These are phyloP conservation scores for Hypomontagnella submonticulosa DNA, from an alignment of 495 filamentous ascomycete species.

Conservation along the genomic window DNA sequence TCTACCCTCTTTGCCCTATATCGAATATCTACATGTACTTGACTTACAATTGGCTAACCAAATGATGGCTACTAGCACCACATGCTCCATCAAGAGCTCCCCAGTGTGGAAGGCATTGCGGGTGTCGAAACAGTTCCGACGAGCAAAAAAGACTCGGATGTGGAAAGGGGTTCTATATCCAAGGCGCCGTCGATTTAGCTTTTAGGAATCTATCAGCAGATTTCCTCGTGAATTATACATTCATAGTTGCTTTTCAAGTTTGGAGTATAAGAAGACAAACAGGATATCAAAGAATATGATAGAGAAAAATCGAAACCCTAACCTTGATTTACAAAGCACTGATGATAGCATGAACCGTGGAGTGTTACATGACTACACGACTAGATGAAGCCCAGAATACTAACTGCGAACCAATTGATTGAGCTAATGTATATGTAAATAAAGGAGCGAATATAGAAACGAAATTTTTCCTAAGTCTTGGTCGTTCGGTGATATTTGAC, in stretches of 20 bases:
- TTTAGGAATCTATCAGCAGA: background rate
- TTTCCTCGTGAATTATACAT: background rate
- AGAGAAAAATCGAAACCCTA: no score
- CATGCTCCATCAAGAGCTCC: slow-evolving; percentile 39
- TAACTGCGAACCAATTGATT: background rate
- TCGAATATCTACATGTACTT: background rate
- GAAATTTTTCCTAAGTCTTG: background rate
- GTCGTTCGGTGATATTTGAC: background rate
- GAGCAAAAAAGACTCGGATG: slow-evolving; percentile 31
- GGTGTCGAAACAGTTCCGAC: slow-evolving; percentile 19
- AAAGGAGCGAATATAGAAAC: slow-evolving; percentile 1
- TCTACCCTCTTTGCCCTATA: background rate
- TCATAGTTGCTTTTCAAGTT: background rate
- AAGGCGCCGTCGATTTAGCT: slow-evolving; percentile 24
- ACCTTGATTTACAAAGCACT: no score
- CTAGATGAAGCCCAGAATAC: background rate
- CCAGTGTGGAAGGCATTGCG: slow-evolving; percentile 35
- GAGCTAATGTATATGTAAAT: background rate
- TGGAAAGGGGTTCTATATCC: slow-evolving; percentile 39
- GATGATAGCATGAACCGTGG: no score
- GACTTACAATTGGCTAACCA: slow-evolving; percentile 23
- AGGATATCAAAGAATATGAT: background rate
- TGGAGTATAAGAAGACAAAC: background rate
- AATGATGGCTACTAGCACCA: slow-evolving; percentile 30
- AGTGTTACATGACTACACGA: background rate